Evolutionary conservation across 2,329 filamentous ascomycete species (phyloP), one percentile per base, ranked within the genome.

Genomic region (Ophiosphaerella narmari): DNA sequence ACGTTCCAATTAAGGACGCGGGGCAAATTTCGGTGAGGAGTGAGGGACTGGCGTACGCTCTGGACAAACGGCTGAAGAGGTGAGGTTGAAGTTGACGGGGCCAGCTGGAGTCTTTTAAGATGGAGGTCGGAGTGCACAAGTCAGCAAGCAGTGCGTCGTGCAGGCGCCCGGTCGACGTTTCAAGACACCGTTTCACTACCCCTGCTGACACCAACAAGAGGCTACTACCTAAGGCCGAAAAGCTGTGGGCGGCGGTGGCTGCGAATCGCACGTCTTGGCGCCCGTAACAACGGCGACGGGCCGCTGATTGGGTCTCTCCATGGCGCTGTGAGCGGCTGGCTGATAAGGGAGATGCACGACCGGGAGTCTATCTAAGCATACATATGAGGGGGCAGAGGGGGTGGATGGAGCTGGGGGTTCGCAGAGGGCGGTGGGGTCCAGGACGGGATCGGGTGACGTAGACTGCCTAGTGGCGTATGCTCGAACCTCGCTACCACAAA

Each of bases 111-210:
- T 53, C 32, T 58, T 66, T 62, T 65, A 63, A 50, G 53, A 48
- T 46, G 39, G 41, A 13, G 11, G 12, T 32, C 23, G n/a, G 21
- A n/a, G 23, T 38, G 38, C 43, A 55, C 66, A 62, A 65, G 67
- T 65, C 66, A 65, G 65, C 62, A 36, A 65, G 65, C 62, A 36
- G 34, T 40, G 36, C 42, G 45, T 40, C 24, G 52, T 57, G 67
- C 64, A 68, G 67, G 56, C 69, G 67, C 67, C 66, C 59, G 68
- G 57, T 59, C 48, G 54, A 57, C 51, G 68, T 71, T 70, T 70
- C 68, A 72, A 57, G 49, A 57, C 60, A 42, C 61, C 60, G 67
- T 71, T 72, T 70, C 68, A 71, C 50, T 46, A 63, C 62, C 68
- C 67, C 64, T 60, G 70, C 67, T 64, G 62, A 66, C 63, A 66